phyloP scores from a whole-genome alignment of 2,329 filamentous ascomycete species.

The Exophiala aquamarina region DNA sequence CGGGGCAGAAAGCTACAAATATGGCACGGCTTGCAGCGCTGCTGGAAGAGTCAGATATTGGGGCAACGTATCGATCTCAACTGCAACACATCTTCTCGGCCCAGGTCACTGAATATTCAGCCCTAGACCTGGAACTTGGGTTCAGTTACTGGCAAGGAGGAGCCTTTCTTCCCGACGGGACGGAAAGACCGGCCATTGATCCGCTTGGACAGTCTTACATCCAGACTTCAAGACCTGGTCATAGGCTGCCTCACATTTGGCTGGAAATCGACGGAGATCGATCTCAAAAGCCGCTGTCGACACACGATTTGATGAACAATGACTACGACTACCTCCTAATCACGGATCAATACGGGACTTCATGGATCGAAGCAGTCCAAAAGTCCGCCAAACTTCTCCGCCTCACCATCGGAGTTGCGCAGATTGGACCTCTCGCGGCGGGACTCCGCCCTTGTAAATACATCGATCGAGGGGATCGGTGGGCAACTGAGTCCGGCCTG shows the following conservation, averaged over 20 bases:
- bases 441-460: constrained; percentile 2
- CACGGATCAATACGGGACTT: constrained; percentile 1
- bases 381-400: neutral
- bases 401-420: constrained; percentile 1
- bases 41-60: constrained; percentile 4
- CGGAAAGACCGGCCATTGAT: neutral
- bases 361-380: constrained; percentile 1
- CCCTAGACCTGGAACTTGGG: constrained; percentile 2
- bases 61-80: neutral
- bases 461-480: neutral
- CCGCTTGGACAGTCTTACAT: constrained; percentile 2
- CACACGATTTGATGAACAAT: constrained; percentile 1
- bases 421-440: constrained; percentile 3
- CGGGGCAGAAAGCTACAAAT: neutral
- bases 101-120: constrained; percentile 1
- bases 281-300: no score
- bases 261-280: no score
- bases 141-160: constrained; percentile 6
- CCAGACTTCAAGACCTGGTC: neutral
- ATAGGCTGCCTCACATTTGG: constrained; percentile 4
- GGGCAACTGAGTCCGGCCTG: neutral
- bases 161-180: neutral
- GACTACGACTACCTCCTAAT: constrained; percentile 1
- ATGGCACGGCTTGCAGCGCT: neutral
- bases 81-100: neutral